A percentile compares a stretch with the other conserved stretches of the same genome.
phyloP scores from a whole-genome alignment of 257 asterid species.

The Ocimum tenuiflorum region DNA sequence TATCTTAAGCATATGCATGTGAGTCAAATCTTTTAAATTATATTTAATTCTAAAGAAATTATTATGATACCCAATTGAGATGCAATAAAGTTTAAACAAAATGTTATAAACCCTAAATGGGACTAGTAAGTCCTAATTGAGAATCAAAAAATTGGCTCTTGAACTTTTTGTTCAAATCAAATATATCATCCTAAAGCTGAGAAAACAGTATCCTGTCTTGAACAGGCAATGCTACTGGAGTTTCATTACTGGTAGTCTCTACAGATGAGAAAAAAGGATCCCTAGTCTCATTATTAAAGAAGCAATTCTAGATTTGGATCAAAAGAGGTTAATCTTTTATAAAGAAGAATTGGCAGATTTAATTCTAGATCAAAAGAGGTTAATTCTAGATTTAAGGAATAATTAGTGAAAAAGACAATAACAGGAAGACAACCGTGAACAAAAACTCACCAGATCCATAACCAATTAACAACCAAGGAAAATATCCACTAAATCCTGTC shows the following conservation, averaged over 20 bases:
- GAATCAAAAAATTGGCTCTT: too few relatives aligned
- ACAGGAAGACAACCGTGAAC: not conserved
- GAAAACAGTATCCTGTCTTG: not conserved
- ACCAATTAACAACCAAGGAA: slow-evolving; percentile 67
- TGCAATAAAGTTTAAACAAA: too few relatives aligned
- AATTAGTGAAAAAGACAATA: not conserved
- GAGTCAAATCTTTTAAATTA: too few relatives aligned
- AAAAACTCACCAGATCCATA: slow-evolving; percentile 62
- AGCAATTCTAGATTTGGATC: not conserved
- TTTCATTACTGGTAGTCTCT: not conserved
- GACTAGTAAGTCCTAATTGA: too few relatives aligned
- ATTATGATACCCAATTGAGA: too few relatives aligned
- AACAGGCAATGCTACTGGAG: not conserved
- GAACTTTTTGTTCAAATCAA: too few relatives aligned
- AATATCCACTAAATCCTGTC: slow-evolving; percentile 53
- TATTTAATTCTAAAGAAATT: too few relatives aligned
- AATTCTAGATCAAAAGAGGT: not conserved
- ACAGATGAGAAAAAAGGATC: not conserved
- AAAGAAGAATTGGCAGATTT: not conserved
- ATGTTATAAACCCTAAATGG: too few relatives aligned
- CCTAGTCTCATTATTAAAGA: not conserved
- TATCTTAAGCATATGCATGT: too few relatives aligned
- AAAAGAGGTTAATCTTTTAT: not conserved
- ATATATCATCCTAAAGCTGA: not conserved
- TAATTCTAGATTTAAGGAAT: not conserved